These are phyloP conservation scores for Akanthomyces dipterigenus DNA, from an alignment of 2,329 filamentous ascomycete genomes.

Conservation along the genomic window DNA sequence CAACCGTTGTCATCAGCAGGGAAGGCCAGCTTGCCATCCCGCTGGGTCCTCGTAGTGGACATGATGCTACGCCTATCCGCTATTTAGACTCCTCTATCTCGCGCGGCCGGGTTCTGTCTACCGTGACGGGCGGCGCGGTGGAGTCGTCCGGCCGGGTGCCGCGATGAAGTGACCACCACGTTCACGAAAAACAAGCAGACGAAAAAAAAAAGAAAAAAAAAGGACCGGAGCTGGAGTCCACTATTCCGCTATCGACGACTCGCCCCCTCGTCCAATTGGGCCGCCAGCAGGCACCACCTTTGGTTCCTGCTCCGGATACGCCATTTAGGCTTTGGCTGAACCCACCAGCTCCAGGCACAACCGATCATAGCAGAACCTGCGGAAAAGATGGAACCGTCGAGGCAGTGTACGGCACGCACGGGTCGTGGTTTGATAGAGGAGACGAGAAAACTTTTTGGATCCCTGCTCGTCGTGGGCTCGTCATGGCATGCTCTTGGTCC, in stretches of 20 bases:
- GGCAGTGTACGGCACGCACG: background rate
- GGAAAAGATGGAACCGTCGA: slow-evolving; percentile 2
- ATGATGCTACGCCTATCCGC: background rate
- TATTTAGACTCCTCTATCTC: slow-evolving; percentile 3
- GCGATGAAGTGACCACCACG: slow-evolving; percentile 1
- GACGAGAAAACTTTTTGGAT: background rate
- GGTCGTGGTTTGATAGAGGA: background rate
- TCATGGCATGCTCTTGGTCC: background rate
- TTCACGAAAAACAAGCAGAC: background rate
- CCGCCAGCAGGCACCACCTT: background rate
- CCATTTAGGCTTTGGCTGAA: background rate
- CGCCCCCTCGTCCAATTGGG: background rate
- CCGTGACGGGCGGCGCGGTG: slow-evolving; percentile 1
- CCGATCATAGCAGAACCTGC: background rate
- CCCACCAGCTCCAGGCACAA: background rate
- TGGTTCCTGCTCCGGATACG: background rate
- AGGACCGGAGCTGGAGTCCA: background rate
- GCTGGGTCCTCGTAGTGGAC: background rate
- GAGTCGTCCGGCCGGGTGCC: slow-evolving; percentile 10
- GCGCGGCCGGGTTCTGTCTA: background rate
- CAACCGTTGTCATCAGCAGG: background rate
- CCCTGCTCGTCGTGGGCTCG: background rate
- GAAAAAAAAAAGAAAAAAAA: background rate
- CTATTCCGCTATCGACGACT: slow-evolving; percentile 9
- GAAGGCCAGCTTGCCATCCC: background rate